Evolutionary conservation across 73 alveolate species (phyloP), one percentile per base, ranked within the genome.

Genomic region (Paramecium sexaurelia): DNA sequence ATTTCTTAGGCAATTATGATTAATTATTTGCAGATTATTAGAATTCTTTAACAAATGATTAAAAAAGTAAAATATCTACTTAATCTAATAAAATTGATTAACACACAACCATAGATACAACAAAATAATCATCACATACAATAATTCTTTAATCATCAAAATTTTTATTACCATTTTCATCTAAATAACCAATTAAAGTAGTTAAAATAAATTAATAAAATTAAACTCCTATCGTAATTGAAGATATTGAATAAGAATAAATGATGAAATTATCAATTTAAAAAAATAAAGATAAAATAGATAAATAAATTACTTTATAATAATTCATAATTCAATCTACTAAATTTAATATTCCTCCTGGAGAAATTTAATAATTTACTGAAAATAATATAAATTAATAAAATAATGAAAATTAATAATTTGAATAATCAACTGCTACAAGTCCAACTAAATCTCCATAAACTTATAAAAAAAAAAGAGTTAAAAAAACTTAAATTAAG

Each of bases 21-120:
- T 26, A 78, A 24, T 24, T 78, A 41, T 78, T 78, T 41, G 75
- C 43, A 41, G 73, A 78, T 8, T 78, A 78, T 43, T 24, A 78
- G 20, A 11, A 78, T 33, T 35, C 86, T 5, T 36, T 71, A 13
- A 71, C 57, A 15, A 35, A 71, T 13, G 56, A 33, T 27, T 36
- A 71, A 11, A 71, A 71, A 71, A 15, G 29, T 15, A 11, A 71
- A 71, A 40, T 71, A 6, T 71, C 83, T 0, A 6, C 29, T 17
- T 4, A 5, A 15, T n/a, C 29, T n/a, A 51, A 51, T 51, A 51
- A 51, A 51, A 51, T 51, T 17, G 67, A 51, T 51, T 20, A 3
- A 0, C 67, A 51, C 7, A 51, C 67, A 15, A 51, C 67, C 5
- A 51, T 51, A 51, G 67, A 51, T 51, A 17, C 67, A 1, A 51